Conservation (phyloP, 2,329 filamentous ascomycete genomes). For the Colletotrichum liaoningense region DNA sequence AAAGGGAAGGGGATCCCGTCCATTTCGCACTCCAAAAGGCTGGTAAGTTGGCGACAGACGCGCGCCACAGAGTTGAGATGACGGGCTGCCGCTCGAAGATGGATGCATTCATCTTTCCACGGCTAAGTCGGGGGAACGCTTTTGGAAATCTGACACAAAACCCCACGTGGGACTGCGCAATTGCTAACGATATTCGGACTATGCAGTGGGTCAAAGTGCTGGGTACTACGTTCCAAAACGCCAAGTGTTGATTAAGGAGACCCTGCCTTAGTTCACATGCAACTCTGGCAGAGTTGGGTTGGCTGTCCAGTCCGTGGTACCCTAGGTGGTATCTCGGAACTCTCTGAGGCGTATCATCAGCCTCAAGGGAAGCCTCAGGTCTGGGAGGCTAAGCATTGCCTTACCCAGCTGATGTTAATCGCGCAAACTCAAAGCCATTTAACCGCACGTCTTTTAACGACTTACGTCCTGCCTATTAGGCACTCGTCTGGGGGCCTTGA, state of each 20-base stretch:
- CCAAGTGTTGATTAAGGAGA: conserved; percentile 31
- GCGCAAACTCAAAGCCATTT: not conserved
- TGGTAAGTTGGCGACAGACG: conserved; percentile 31
- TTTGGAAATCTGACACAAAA: conserved; percentile 18
- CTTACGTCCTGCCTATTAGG: not conserved
- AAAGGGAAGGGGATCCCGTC: not conserved
- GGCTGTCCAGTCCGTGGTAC: not conserved
- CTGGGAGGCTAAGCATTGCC: not conserved
- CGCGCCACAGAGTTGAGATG: conserved; percentile 21
- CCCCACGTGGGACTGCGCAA: conserved; percentile 28
- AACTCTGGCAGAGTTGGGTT: not conserved
- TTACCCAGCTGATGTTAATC: not conserved
- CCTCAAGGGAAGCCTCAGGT: not conserved
- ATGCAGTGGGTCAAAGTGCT: conserved; percentile 3
- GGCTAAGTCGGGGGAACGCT: conserved; percentile 5
- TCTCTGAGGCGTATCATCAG: not conserved
- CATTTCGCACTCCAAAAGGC: not conserved
- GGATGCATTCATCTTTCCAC: not conserved
- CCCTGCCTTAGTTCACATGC: conserved; percentile 15
- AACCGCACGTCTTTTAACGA: not conserved
- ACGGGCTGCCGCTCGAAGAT: not conserved
- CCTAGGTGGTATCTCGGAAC: conserved; percentile 8
- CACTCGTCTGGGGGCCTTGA: not conserved
- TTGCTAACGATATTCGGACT: conserved; percentile 8
- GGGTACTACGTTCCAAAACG: conserved; percentile 21